Evolutionary conservation across 345 rosid genomes (phyloP), one percentile per base, ranked within the genome.

Genomic region (Sonneratia caseolaris): DNA sequence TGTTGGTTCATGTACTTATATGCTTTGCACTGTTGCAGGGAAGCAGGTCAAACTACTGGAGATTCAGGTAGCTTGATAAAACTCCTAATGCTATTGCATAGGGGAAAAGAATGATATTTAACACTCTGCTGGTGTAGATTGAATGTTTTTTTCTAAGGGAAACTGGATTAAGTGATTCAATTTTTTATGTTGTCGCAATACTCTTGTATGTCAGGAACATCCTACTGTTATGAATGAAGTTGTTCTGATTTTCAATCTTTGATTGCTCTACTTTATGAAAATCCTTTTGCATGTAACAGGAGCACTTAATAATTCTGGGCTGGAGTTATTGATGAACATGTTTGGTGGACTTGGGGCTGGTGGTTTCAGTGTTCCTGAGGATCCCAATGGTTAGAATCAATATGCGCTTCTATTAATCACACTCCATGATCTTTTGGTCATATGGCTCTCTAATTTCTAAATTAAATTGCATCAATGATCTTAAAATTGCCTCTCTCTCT

Each of bases 341-440:
- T 90, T 92, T 82, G 91, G 97, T 55, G 84, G 85, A 70, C 97
- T 91, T 70, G 94, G 92, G 64, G 84, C 92, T 71, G 97, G 96
- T 6, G 80, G 92, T 70, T 72, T 90, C 69, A 77, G 86, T 55
- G 88, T 78, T 79, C 83, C 91, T 1, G 82, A 79, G 80, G 80
- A 79, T 79, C 71, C 96, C 12, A 79, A 88, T 75, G 96, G 97
- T 91, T 73, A 74, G 85, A 53, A 47, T 73, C 32, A 42, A 70
- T 37, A 36, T 70, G 69, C 68, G 53, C 62, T 56, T 49, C 57
- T 5, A 37, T 0, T 15, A 21, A 37, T 38, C 32, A 35, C 64
- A 55, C 53, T 42, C 12, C 24, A 27, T 65, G 32, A 12, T 67
- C 70, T 67, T 67, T 3, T 11, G 7, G 45, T 36, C 32, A 47